A percentile compares a stretch with the other conserved stretches of the same genome.
phyloP scores from a whole-genome alignment of 176 grass and related monocot species.

The Raddia guianensis region DNA sequence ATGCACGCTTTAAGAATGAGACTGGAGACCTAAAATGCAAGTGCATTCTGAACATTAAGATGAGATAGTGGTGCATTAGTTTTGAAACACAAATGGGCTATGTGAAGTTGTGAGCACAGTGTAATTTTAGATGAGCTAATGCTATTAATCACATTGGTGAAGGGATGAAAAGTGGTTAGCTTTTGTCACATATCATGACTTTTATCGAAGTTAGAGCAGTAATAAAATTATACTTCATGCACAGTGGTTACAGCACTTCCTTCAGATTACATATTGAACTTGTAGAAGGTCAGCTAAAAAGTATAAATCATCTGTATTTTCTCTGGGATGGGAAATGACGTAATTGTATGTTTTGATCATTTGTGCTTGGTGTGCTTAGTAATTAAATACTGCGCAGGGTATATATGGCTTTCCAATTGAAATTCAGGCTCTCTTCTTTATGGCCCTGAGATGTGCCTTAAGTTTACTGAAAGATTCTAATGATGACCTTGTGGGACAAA shows the following conservation, averaged over 20 bases:
- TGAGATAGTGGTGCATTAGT: not conserved
- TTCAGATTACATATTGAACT: conserved; percentile 14
- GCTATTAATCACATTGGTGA: conserved; percentile 8
- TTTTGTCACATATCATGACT: not conserved
- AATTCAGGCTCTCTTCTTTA: conserved; percentile 82
- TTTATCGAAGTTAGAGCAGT: conserved; percentile 11
- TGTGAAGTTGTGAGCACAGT: conserved; percentile 7
- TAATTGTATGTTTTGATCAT: conserved; percentile 21
- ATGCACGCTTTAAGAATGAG: not conserved
- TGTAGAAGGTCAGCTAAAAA: conserved; percentile 10
- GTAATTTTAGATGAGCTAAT: not conserved
- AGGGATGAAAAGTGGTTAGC: not conserved
- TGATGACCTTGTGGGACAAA: conserved; percentile 52
- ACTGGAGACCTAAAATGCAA: conserved; percentile 1
- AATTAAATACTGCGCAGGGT: conserved; percentile 54
- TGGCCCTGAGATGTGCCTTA: conserved; percentile 66
- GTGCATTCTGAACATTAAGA: conserved; percentile 22
- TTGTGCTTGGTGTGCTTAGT: conserved; percentile 21
- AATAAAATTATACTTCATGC: conserved; percentile 1
- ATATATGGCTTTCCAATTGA: conserved; percentile 88
- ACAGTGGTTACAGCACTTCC: not conserved
- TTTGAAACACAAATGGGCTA: not conserved
- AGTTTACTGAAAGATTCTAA: conserved; percentile 48
- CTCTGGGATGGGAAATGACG: conserved; percentile 23
- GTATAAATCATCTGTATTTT: not conserved